A percentile compares a stretch with the other conserved stretches of the same genome.
phyloP scores from a whole-genome alignment of 192 early-diverging fungal species.

The Coemansia sp. region DNA sequence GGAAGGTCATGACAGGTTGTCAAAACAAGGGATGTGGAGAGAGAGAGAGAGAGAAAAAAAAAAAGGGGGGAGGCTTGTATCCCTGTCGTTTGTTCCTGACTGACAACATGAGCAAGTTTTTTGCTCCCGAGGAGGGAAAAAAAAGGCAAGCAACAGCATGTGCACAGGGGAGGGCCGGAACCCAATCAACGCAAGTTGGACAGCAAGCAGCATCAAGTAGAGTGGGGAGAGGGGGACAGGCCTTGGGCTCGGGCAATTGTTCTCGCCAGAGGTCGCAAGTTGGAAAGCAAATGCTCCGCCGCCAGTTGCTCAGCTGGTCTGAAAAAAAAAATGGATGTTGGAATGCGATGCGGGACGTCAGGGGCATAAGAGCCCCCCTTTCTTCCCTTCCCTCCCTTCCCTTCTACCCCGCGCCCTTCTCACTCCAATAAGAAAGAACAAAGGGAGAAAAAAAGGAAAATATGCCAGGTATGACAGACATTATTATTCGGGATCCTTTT shows the following conservation, averaged over 20 bases:
- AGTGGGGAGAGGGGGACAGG: not conserved
- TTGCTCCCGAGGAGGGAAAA: not conserved
- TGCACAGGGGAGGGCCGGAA: slow-evolving; percentile 5
- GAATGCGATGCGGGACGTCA: slow-evolving; percentile 5
- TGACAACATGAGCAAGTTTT: not conserved
- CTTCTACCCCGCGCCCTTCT: not conserved
- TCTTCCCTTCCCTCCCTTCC: not conserved
- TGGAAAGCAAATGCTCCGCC: not conserved
- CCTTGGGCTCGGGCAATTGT: slow-evolving; percentile 7
- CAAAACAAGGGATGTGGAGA: slow-evolving; percentile 8
- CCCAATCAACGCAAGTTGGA: not conserved
- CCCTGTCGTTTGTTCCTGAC: slow-evolving; percentile 6
- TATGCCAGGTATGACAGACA: not conserved
- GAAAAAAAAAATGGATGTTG: not conserved
- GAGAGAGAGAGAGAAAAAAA: not conserved
- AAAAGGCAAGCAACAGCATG: slow-evolving; percentile 1
- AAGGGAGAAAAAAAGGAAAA: not conserved
- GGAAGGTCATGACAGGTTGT: not conserved
- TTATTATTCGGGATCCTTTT: not conserved
- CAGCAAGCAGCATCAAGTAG: not conserved
- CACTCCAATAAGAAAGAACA: not conserved
- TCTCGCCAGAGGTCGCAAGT: not conserved
- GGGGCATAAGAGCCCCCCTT: not conserved
- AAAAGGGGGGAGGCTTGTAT: not conserved
- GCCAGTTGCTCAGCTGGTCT: slow-evolving; percentile 1